phyloP scores from a whole-genome alignment of 2,329 filamentous ascomycete species.

The Botryosphaeria agaves region DNA sequence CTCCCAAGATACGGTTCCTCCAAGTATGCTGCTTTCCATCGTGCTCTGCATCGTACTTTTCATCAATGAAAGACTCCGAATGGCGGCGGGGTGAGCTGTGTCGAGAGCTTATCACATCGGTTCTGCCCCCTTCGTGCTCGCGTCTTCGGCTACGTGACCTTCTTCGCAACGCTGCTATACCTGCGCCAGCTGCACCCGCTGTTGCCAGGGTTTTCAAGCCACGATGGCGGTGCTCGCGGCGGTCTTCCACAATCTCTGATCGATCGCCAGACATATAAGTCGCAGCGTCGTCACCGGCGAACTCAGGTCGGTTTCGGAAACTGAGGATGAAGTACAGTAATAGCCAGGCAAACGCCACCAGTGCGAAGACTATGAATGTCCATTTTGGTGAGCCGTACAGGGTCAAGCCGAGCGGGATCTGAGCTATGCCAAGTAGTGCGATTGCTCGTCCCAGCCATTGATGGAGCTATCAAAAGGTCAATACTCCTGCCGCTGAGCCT shows the following conservation, averaged over 20 bases:
- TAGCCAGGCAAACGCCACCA: slow-evolving; percentile 54
- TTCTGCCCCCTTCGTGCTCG: slow-evolving; percentile 7
- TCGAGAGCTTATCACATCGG: slow-evolving; percentile 17
- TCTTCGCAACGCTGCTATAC: slow-evolving; percentile 33
- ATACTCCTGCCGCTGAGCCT: too few species aligned
- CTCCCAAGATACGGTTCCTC: slow-evolving; percentile 27
- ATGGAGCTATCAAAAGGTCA: slow-evolving; percentile 58
- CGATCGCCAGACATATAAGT: slow-evolving; percentile 38
- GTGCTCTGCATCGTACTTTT: slow-evolving; percentile 20
- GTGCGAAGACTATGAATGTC: slow-evolving; percentile 69
- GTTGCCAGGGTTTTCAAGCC: slow-evolving; percentile 31
- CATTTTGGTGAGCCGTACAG: slow-evolving; percentile 79
- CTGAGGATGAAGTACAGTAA: slow-evolving; percentile 69
- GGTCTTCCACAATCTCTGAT: slow-evolving; percentile 32
- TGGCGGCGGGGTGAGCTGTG: slow-evolving; percentile 12
- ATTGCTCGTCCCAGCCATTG: slow-evolving; percentile 72
- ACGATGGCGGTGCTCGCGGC: slow-evolving; percentile 17
- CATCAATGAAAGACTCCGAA: slow-evolving; percentile 19
- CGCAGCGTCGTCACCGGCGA: slow-evolving; percentile 36
- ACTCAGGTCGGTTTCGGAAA: slow-evolving; percentile 44
- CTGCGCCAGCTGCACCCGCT: slow-evolving; percentile 39
- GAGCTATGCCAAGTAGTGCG: slow-evolving; percentile 65
- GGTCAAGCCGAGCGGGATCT: slow-evolving; percentile 77
- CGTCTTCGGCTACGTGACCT: slow-evolving; percentile 23
- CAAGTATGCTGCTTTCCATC: slow-evolving; percentile 17